phyloP scores from a whole-genome alignment of 805 yeast genomes.

The Blastobotrys mokoenaii region DNA sequence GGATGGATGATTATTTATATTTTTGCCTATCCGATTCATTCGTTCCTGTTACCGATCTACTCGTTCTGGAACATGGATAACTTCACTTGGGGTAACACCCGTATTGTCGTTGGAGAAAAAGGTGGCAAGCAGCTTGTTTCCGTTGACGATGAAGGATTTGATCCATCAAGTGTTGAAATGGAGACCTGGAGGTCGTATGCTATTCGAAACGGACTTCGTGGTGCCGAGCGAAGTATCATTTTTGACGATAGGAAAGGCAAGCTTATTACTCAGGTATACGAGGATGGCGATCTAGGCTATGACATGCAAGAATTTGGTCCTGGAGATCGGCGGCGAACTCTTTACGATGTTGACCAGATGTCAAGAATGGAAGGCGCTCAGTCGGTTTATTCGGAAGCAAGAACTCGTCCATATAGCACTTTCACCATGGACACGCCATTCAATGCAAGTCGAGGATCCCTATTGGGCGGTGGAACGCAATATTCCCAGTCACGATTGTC shows the following conservation, averaged over 20 bases:
- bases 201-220: constrained; percentile 29
- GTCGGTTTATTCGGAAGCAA: constrained; percentile 10
- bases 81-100: constrained; percentile 59
- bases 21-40: constrained; percentile 53
- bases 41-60: constrained; percentile 50
- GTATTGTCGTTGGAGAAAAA: constrained; percentile 46
- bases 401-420: constrained; percentile 12
- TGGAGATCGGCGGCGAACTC: constrained; percentile 7
- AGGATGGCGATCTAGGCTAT: constrained; percentile 17
- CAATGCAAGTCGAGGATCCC: neutral
- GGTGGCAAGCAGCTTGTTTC: constrained; percentile 39
- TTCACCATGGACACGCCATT: constrained; percentile 9
- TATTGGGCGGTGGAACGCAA: neutral
- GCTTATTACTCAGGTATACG: constrained; percentile 20
- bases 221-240: constrained; percentile 29
- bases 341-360: constrained; percentile 9
- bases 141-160: constrained; percentile 28
- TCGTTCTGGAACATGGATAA: constrained; percentile 61
- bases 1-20: constrained; percentile 51
- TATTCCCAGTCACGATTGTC: constrained; percentile 3
- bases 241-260: constrained; percentile 30
- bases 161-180: constrained; percentile 29
- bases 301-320: constrained; percentile 21
- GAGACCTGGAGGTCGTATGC: constrained; percentile 34
- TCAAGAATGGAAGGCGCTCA: constrained; percentile 6